Evolutionary conservation across 2,329 filamentous ascomycete genomes (phyloP).

Genomic region (Fusarium aywerte): DNA sequence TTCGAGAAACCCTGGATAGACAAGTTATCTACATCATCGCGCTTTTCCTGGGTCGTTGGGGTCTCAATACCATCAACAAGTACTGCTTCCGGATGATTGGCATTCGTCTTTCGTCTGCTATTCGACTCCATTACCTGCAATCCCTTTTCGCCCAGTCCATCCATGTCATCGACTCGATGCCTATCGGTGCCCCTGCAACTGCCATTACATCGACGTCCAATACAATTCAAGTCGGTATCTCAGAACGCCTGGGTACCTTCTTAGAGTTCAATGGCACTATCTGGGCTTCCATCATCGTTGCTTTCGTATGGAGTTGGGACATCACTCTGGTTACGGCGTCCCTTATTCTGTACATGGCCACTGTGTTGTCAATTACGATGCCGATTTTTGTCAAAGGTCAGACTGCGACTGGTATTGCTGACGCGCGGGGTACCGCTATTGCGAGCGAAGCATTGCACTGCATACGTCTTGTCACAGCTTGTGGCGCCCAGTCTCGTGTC

Average conservation of each 20-base stretch:
- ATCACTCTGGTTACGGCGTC: slow-evolving; percentile 63
- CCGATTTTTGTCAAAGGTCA: slow-evolving; percentile 38
- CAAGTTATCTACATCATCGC: slow-evolving; percentile 46
- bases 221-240: slow-evolving; percentile 64
- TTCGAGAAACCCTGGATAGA: slow-evolving; percentile 20
- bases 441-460: slow-evolving; percentile 57
- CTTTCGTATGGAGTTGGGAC: slow-evolving; percentile 64
- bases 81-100: slow-evolving; percentile 59
- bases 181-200: slow-evolving; percentile 61
- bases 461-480: slow-evolving; percentile 57
- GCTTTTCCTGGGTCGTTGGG: slow-evolving; percentile 41
- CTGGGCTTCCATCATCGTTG: slow-evolving; percentile 59
- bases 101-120: slow-evolving; percentile 60
- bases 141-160: slow-evolving; percentile 63
- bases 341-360: slow-evolving; percentile 56
- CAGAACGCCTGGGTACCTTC: slow-evolving; percentile 60
- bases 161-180: slow-evolving; percentile 61
- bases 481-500: slow-evolving; percentile 55
- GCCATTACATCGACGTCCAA: slow-evolving; percentile 65
- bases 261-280: slow-evolving; percentile 57
- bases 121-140: slow-evolving; percentile 62
- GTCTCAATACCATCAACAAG: slow-evolving; percentile 40
- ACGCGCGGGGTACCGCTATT: slow-evolving; percentile 54
- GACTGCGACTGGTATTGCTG: slow-evolving; percentile 29
- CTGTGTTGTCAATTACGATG: slow-evolving; percentile 46